Percentiles rank a stretch among this genome's conserved stretches.
These are phyloP conservation scores for Colletotrichum ledebouriae DNA, from an alignment of 2,329 filamentous ascomycete genomes.

Conservation along the genomic window DNA sequence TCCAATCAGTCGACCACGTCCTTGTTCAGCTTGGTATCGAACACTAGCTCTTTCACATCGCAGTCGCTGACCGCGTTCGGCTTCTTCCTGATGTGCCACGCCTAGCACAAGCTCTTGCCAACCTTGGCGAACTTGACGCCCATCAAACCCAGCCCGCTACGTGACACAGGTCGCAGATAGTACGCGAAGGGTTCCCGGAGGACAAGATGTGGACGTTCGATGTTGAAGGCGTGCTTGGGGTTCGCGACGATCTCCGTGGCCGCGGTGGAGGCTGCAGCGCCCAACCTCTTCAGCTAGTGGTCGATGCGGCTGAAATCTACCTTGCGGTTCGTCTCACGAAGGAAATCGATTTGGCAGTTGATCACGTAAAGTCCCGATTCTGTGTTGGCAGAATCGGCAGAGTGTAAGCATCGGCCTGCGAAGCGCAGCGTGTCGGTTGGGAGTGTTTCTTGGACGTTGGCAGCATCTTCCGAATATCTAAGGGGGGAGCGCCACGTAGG, in stretches of 20 bases:
- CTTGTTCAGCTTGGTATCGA: slow-evolving; percentile 47
- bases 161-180: slow-evolving; percentile 43
- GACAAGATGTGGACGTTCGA: slow-evolving; percentile 50
- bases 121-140: slow-evolving; percentile 21
- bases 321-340: too few species aligned
- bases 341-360: too few species aligned
- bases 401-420: too few species aligned
- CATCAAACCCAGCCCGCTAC: slow-evolving; percentile 19
- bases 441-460: too few species aligned
- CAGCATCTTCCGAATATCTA: too few species aligned
- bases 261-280: not conserved
- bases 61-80: slow-evolving; percentile 40
- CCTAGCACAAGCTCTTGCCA: slow-evolving; percentile 40
- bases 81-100: slow-evolving; percentile 39
- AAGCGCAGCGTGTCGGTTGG: too few species aligned
- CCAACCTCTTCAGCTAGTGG: slow-evolving; percentile 44
- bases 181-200: slow-evolving; percentile 50
- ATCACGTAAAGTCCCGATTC: too few species aligned
- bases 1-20: slow-evolving; percentile 52
- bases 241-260: slow-evolving; percentile 47
- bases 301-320: slow-evolving; percentile 48
- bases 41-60: slow-evolving; percentile 46
- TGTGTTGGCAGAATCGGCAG: too few species aligned
- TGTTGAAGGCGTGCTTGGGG: too few species aligned
- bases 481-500: too few species aligned